These are phyloP conservation scores for Pichia sp. DNA, from an alignment of 1,139 yeast genomes.

Conservation along the genomic window DNA sequence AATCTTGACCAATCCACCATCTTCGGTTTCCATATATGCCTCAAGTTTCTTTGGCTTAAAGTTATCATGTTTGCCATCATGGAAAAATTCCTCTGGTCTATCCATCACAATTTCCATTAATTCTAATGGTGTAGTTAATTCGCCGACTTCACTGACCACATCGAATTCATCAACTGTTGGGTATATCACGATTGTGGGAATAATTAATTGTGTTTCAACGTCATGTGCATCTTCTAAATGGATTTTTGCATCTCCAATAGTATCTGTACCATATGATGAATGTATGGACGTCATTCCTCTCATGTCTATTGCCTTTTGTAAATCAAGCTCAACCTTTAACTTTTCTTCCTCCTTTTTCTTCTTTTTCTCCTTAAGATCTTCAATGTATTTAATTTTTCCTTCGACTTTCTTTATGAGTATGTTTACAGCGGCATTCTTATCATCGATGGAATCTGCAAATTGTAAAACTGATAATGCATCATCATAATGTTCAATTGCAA, in stretches of 20 bases:
- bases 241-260: slow-evolving; percentile 42
- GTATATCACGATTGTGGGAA: slow-evolving; percentile 76
- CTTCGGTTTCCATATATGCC: slow-evolving; percentile 72
- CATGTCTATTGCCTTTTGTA: slow-evolving; percentile 48
- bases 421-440: slow-evolving; percentile 49
- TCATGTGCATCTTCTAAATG: slow-evolving; percentile 66
- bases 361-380: slow-evolving; percentile 24
- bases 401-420: slow-evolving; percentile 37
- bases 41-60: slow-evolving; percentile 58
- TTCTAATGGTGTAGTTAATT: slow-evolving; percentile 57
- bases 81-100: slow-evolving; percentile 69
- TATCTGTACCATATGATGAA: slow-evolving; percentile 46
- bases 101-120: slow-evolving; percentile 50
- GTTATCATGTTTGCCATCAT: slow-evolving; percentile 52
- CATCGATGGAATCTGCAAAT: slow-evolving; percentile 59
- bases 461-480: slow-evolving; percentile 66
- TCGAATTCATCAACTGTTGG: slow-evolving; percentile 86
- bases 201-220: slow-evolving; percentile 67
- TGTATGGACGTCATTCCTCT: slow-evolving; percentile 48
- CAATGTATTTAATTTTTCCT: slow-evolving; percentile 32
- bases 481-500: slow-evolving; percentile 57
- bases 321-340: slow-evolving; percentile 34
- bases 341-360: slow-evolving; percentile 27
- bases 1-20: slow-evolving; percentile 81
- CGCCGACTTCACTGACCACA: slow-evolving; percentile 68